Evolutionary conservation across 129 eudicot species (phyloP), one percentile per base, ranked within the genome.

Genomic region (Ambrosia trifida): DNA sequence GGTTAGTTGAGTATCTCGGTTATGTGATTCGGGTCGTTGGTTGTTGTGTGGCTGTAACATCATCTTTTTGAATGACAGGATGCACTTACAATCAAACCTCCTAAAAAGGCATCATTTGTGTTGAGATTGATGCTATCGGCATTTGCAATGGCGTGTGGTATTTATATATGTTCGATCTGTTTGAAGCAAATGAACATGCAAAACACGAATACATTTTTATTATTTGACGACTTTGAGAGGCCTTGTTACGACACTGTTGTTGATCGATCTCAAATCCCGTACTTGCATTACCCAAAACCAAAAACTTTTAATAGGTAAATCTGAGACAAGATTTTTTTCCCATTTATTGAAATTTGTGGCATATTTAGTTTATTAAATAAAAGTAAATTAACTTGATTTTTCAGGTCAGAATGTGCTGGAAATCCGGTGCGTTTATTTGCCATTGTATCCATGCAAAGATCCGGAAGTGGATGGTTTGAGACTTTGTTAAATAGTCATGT

Each of bases 221-320:
- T 49, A 43, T 33, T 79, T 31, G 63, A 87, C 24, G 85, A 84
- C 31, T 74, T 65, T 33, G 82, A 74, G 62, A 77, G 72, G 68
- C 79, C 85, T n/a, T 81, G 89, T 70, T 40, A 74, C 2, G 72
- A 72, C 31, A 66, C 65, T 3, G 35, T 77, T 36, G 41, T 51
- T 17, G 81, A 82, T 18, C 75, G 71, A 47, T 82, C 85, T 17
- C 89, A 70, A 50, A 71, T 74, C 71, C 96, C 89, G 12, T 85
- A 71, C 74, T 68, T 89, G 79, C 96, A 90, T 74, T 93, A 85
- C 72, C 98, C 98, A 33, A 84, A 77, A 33, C 98, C 98, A 3
- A 79, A 77, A 69, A 87, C 98, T 1, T 94, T 87, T 79, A 72
- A 73, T 78, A 76, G 98, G 98, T 86, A 79, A 61, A 20, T 75